Conservation (phyloP, 306 rosid genomes). For the Trichosanthes cucumerina region DNA sequence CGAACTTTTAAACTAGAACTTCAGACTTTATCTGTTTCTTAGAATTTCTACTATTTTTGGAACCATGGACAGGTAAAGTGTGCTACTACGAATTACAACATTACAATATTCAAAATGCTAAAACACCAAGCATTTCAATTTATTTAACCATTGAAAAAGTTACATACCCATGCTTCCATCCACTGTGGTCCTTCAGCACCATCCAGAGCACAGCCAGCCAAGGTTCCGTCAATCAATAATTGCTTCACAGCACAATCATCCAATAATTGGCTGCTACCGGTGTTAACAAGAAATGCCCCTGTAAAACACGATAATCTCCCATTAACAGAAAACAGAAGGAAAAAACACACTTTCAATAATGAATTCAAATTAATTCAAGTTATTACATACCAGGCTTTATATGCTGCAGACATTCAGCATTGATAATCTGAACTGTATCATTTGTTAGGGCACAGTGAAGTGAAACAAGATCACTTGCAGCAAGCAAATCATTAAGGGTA, state of each 20-base stretch:
- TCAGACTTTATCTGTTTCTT: not conserved
- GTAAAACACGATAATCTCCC: conserved; percentile 11
- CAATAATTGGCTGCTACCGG: conserved; percentile 88
- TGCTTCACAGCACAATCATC: conserved; percentile 99
- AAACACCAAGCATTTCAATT: conserved; percentile 4
- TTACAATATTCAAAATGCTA: not conserved
- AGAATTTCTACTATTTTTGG: not conserved
- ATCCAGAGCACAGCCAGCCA: conserved; percentile 98
- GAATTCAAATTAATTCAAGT: conserved; percentile 4
- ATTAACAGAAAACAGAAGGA: not conserved
- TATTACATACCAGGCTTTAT: conserved; percentile 67
- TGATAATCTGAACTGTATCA: conserved; percentile 83
- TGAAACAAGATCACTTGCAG: conserved; percentile 91
- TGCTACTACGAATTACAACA: not conserved
- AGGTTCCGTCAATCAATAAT: conserved; percentile 89
- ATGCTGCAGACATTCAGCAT: conserved; percentile 86
- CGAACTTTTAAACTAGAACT: not conserved
- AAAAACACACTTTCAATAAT: not conserved
- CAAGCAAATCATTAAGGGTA: conserved; percentile 92
- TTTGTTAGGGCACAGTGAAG: conserved; percentile 89
- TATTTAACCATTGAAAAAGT: conserved; percentile 12
- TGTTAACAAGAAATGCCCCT: conserved; percentile 96
- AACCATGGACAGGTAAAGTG: not conserved
- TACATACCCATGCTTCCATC: conserved; percentile 99
- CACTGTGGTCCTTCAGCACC: conserved; percentile 99